Base-by-base conservation (phyloP, 495 filamentous ascomycete species). In the Podospora anserina region DNA sequence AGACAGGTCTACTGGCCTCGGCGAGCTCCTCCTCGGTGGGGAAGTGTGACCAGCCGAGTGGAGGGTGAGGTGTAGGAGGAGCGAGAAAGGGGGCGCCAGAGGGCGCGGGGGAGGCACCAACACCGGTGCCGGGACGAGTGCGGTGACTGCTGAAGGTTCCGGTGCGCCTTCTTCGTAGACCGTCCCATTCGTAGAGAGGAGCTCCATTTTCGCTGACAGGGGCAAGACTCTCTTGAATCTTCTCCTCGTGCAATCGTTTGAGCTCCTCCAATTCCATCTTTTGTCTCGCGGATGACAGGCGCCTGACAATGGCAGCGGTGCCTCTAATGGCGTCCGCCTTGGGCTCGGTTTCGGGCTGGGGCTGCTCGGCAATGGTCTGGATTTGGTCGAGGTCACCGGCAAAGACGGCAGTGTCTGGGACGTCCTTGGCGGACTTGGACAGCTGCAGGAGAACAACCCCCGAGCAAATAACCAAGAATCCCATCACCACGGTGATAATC, bases 341-440 rank as follows among this genome's bases (percentile, higher is more conserved):
- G 44, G 95, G 95, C 73, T 99, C 95, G 9, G 88, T 92, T 76
- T 99, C 95, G 61, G 94, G 92, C 72, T 98, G 93, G 74, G 94
- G 91, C 74, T 97, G 93, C 61, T 97, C 91, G 59, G 92, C 93
- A 63, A 99, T 93, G 39, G 93, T 96, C 4, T 93, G 92, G 53
- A 99, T 89, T 80, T 99, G 95, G 73, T 98, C 91, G 61, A 99
- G 83, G 72, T 97, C 94, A 61, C 94, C 96, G 59, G 90, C 88
- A 81, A 99, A 96, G 30, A 99, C 89, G 56, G 93, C 93, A 0
- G 94, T 83, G 74, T 99, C 95, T 15, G 95, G 95, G 0, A 99
- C 94, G 69, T 99, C 93, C 75, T 99, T 99, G 70, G 95, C 91
- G 5, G 94, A 97, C 75, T 98, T 99, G 63, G 95, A 97, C n/a